Evolutionary conservation across 192 early-diverging fungal species (phyloP).

Genomic region (Backusella morwellensis): DNA sequence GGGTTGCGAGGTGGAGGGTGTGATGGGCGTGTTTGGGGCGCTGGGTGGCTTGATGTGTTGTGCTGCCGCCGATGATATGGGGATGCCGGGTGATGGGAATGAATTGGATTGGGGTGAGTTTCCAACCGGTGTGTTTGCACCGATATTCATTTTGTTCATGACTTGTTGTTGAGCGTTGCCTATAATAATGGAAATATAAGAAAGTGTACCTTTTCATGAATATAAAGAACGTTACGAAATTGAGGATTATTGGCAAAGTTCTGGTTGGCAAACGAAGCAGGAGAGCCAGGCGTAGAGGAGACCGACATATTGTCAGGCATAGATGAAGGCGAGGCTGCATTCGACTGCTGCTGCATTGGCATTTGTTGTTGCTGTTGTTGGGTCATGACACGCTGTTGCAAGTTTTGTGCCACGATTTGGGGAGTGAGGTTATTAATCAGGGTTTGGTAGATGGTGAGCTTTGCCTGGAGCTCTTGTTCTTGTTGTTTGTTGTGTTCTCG

Average conservation of each 20-base stretch:
- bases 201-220: no score
- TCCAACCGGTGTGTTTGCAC: neutral
- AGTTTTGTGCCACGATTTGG: slow-evolving; percentile 18
- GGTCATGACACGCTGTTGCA: slow-evolving; percentile 19
- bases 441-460: slow-evolving; percentile 24
- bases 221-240: neutral
- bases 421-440: slow-evolving; percentile 25
- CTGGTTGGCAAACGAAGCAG: slow-evolving; percentile 20
- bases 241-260: neutral
- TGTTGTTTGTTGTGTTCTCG: slow-evolving; percentile 15
- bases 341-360: slow-evolving; percentile 7
- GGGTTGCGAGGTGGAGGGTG: slow-evolving; percentile 9
- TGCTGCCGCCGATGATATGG: neutral
- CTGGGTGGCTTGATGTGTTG: neutral
- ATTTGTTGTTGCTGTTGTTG: slow-evolving; percentile 3
- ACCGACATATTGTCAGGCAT: slow-evolving; percentile 9
- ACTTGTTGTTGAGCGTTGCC: slow-evolving; percentile 3
- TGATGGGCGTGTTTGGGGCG: slow-evolving; percentile 7
- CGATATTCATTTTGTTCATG: neutral
- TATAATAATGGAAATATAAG: neutral
- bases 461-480: slow-evolving; percentile 26
- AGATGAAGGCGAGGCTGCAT: neutral
- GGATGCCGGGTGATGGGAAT: neutral
- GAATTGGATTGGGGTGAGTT: slow-evolving; percentile 10
- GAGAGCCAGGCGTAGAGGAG: slow-evolving; percentile 25